Percentiles rank a stretch among this genome's conserved stretches.
Conservation (phyloP, 2,329 filamentous ascomycete genomes). For the Lecanoromycetidae sp. region DNA sequence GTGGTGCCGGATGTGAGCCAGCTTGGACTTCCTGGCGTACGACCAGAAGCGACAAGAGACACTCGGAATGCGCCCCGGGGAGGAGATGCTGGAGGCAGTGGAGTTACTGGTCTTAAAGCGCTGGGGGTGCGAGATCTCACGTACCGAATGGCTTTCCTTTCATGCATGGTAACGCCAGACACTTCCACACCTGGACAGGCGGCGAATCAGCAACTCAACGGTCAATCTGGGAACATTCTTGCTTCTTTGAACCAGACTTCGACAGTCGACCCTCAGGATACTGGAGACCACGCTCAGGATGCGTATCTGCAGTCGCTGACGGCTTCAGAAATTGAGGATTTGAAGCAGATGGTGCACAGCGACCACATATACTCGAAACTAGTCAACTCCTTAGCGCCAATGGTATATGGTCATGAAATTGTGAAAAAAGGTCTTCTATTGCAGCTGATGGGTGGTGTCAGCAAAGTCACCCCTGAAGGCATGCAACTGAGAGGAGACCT, state of each 20-base stretch:
- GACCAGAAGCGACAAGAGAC: constrained; percentile 73
- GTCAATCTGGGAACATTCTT: constrained; percentile 72
- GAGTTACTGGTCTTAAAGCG: constrained; percentile 78
- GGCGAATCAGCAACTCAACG: constrained; percentile 54
- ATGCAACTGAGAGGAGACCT: constrained; percentile 95
- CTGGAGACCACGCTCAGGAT: constrained; percentile 75
- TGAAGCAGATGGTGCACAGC: constrained; percentile 85
- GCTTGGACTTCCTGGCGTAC: constrained; percentile 73
- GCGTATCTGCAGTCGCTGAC: constrained; percentile 79
- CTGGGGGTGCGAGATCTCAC: constrained; percentile 91
- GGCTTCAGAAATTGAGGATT: constrained; percentile 74
- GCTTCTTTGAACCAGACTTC: constrained; percentile 66
- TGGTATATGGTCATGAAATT: constrained; percentile 92
- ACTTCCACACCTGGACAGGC: constrained; percentile 66
- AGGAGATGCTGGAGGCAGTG: constrained; percentile 69
- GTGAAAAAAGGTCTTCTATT: constrained; percentile 94
- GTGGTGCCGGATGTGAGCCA: constrained; percentile 96
- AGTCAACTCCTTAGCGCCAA: constrained; percentile 88
- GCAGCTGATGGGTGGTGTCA: constrained; percentile 90
- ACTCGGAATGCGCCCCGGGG: constrained; percentile 60
- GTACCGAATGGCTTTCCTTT: constrained; percentile 90
- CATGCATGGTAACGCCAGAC: constrained; percentile 91
- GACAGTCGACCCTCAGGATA: constrained; percentile 53
- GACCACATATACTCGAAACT: constrained; percentile 90
- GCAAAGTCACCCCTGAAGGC: constrained; percentile 81